A percentile compares a stretch with the other conserved stretches of the same genome.
Conservation (phyloP, 2,329 filamentous ascomycete genomes). For the Neobulgaria alba region DNA sequence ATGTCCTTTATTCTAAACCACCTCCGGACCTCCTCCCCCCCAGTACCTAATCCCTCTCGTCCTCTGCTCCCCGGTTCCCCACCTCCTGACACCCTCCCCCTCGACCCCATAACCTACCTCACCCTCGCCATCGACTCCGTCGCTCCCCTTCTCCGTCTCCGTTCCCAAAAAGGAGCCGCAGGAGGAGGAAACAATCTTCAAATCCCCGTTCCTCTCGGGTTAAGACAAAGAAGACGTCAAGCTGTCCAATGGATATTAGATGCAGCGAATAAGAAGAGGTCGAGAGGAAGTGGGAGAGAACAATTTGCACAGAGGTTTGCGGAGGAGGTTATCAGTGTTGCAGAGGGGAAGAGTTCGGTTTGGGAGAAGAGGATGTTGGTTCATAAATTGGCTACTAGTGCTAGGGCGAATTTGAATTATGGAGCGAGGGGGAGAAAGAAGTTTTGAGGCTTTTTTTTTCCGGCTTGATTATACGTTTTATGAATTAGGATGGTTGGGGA, state of each 20-base stretch:
- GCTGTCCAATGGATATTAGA: constrained; percentile 88
- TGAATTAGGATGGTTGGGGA: too few relatives aligned
- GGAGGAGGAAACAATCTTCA: constrained; percentile 82
- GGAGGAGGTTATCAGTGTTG: constrained; percentile 77
- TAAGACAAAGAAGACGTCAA: constrained; percentile 66
- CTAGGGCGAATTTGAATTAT: constrained; percentile 36
- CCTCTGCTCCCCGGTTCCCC: constrained; percentile 70
- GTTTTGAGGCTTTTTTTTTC: too few relatives aligned
- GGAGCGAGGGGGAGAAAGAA: neutral
- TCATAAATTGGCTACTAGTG: constrained; percentile 73
- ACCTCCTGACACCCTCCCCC: constrained; percentile 68
- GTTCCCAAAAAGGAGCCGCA: constrained; percentile 64
- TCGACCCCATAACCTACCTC: constrained; percentile 85
- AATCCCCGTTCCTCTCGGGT: constrained; percentile 66
- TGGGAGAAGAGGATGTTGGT: constrained; percentile 75
- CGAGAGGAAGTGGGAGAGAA: constrained; percentile 59
- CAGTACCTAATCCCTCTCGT: constrained; percentile 61
- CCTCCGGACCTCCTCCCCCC: constrained; percentile 76
- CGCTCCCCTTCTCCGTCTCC: constrained; percentile 76
- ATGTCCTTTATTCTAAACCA: constrained; percentile 75
- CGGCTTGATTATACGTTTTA: too few relatives aligned
- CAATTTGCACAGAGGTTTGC: constrained; percentile 72
- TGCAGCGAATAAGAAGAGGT: constrained; percentile 69
- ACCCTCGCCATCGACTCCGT: constrained; percentile 88
- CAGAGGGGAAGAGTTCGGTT: constrained; percentile 73